Evolutionary conservation across 352 stramenopile genomes (phyloP), one percentile per base, ranked within the genome.

Genomic region (Phytophthora cajani): DNA sequence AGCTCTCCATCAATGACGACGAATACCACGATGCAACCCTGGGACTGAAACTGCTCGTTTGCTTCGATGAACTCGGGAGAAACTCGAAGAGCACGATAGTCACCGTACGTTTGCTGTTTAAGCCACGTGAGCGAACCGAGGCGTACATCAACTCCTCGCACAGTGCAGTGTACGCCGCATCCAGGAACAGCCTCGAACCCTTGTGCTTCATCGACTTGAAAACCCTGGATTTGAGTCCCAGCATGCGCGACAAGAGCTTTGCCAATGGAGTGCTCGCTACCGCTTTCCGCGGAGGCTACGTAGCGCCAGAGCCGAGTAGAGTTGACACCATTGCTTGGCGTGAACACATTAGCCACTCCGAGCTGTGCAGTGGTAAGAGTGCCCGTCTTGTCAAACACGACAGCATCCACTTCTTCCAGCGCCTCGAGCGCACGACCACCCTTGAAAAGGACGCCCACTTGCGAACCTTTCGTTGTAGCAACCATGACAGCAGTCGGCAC

Each of bases 351-450:
- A 60, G 63, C 19, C 27, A 93, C 77, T 0, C 80, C 69, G 52
- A 92, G 72, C 6, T 82, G 79, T 4, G 84, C 86, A 16, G 64
- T 85, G 17, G 87, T 94, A 38, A 93, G 81, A 9, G 87, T 94
- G 5, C 87, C 87, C 1, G 87, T 94, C 72, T 94, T 94, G 72
- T 94, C 85, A 54, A 94, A 93, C 56, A 94, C 79, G n/a, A 94
- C 78, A 17, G 79, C 81, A 67, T 92, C 77, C 42, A 92, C 80
- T 32, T 85, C 60, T 42, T 89, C 77, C 2, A 92, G 78, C 11
- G 81, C 85, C 61, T 97, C 89, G 3, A 97, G 60, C 1, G 83
- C 87, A 6, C 81, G 75, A 0, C 87, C 86, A 27, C 89, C 82
- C 27, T 96, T 96, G 63, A 95, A 93, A 8, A 96, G 81, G 19